Conservation (phyloP, 2,329 filamentous ascomycete species). For the Fusarium continuum region DNA sequence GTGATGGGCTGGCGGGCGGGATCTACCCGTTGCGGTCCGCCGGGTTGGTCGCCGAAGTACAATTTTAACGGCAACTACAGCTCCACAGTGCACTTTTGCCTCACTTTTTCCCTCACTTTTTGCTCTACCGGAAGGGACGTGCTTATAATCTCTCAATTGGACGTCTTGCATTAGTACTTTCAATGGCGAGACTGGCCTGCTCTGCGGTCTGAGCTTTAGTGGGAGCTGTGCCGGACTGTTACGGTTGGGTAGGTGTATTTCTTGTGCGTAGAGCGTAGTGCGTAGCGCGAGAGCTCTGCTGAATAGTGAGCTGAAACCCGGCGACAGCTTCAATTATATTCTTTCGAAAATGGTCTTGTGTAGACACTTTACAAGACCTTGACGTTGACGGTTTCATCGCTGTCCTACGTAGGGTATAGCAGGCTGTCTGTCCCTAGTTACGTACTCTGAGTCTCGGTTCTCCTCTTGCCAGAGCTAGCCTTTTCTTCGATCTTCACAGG, state of each 20-base stretch:
- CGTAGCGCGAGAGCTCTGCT: too few relatives aligned
- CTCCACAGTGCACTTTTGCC: background rate
- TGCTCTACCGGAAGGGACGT: background rate
- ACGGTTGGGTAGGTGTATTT: conserved; percentile 1
- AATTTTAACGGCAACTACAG: background rate
- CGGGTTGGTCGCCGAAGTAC: conserved; percentile 23
- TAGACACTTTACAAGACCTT: too few relatives aligned
- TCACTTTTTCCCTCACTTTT: conserved; percentile 4
- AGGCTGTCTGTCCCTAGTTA: too few relatives aligned
- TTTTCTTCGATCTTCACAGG: too few relatives aligned
- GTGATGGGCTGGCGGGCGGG: conserved; percentile 8
- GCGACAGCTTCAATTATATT: background rate
- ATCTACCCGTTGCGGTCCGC: conserved; percentile 34
- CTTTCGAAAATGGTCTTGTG: too few relatives aligned
- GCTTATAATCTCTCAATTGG: conserved; percentile 1
- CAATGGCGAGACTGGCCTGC: conserved; percentile 4
- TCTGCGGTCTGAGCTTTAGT: conserved; percentile 1
- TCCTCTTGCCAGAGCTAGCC: too few relatives aligned
- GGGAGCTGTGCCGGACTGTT: conserved; percentile 8
- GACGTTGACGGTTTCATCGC: too few relatives aligned
- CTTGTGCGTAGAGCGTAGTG: background rate
- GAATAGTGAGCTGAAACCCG: background rate
- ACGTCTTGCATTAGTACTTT: conserved; percentile 1
- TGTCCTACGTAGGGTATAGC: too few relatives aligned
- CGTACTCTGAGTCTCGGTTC: too few relatives aligned